A percentile compares a stretch with the other conserved stretches of the same genome.
Evolutionary conservation across 2,329 filamentous ascomycete genomes (phyloP).

Genomic region (Blastomyces percursus): DNA sequence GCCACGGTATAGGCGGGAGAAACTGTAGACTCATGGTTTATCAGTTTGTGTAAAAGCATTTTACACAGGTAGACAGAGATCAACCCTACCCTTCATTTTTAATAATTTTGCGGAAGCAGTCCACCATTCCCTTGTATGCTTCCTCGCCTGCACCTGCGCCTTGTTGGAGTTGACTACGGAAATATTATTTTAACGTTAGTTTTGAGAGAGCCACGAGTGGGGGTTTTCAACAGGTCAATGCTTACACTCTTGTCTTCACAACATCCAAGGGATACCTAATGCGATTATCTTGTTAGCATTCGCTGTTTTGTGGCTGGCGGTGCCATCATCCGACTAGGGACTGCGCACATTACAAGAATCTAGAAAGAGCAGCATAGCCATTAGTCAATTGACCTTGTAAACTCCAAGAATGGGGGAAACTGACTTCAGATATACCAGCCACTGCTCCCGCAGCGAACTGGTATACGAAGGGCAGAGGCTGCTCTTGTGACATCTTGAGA

Average conservation of each 20-base stretch:
- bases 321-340: background rate
- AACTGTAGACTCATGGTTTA: conserved; percentile 39
- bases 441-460: conserved; percentile 95
- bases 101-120: conserved; percentile 97
- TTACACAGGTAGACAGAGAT: background rate
- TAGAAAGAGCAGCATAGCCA: conserved; percentile 29
- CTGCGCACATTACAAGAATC: conserved; percentile 74
- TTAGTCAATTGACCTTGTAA: conserved; percentile 14
- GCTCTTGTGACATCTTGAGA: conserved; percentile 48
- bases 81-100: conserved; percentile 73
- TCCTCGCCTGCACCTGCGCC: conserved; percentile 63
- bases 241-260: conserved; percentile 93
- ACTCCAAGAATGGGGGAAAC: conserved; percentile 20
- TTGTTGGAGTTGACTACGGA: conserved; percentile 69
- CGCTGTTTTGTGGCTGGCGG: background rate
- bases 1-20: conserved; percentile 86
- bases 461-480: conserved; percentile 81
- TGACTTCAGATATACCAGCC: conserved; percentile 92
- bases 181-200: conserved; percentile 2
- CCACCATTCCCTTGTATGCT: conserved; percentile 90
- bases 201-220: background rate
- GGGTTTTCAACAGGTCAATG: conserved; percentile 15
- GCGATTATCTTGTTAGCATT: conserved; percentile 6
- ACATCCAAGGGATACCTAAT: conserved; percentile 94
- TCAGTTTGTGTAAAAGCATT: background rate